These are phyloP conservation scores for Pseudonectria buxi DNA, from an alignment of 2,329 filamentous ascomycete genomes.

Conservation along the genomic window DNA sequence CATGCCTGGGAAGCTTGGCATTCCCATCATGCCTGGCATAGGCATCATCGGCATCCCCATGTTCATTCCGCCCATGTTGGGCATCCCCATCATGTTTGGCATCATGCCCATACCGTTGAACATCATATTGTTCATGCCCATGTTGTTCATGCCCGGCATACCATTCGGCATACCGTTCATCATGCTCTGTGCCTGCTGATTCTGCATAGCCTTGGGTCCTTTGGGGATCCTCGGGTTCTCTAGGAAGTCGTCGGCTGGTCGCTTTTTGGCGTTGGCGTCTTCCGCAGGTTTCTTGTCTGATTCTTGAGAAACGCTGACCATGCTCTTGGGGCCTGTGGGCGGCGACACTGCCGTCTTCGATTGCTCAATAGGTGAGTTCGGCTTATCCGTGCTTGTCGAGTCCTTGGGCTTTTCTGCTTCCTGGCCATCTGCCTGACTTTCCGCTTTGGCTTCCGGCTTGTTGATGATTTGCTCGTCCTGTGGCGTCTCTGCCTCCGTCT, in stretches of 20 bases:
- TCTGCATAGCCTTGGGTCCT: conserved; percentile 59
- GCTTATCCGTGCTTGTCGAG: conserved; percentile 24
- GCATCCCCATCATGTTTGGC: conserved; percentile 33
- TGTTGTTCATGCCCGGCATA: conserved; percentile 35
- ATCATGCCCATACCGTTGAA: conserved; percentile 31
- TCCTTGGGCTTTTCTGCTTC: conserved; percentile 12
- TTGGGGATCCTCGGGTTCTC: conserved; percentile 61
- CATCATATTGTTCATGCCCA: conserved; percentile 33
- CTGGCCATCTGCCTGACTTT: conserved; percentile 14
- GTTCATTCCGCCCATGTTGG: conserved; percentile 28
- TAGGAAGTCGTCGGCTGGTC: conserved; percentile 66
- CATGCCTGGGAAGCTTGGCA: conserved; percentile 9
- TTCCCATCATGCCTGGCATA: conserved; percentile 24
- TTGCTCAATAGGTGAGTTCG: conserved; percentile 28
- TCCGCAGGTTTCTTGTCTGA: conserved; percentile 29
- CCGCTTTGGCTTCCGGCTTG: conserved; percentile 32
- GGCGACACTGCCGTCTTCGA: conserved; percentile 20
- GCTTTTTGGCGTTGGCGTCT: conserved; percentile 59
- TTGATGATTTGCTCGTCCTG: conserved; percentile 35
- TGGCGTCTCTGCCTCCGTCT: conserved; percentile 11
- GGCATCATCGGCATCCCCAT: conserved; percentile 17
- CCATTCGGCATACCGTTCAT: conserved; percentile 43
- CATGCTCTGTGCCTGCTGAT: conserved; percentile 40
- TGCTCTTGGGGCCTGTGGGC: conserved; percentile 23
- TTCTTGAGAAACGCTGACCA: conserved; percentile 25